Base-by-base conservation (phyloP, 306 rosid species). In the Oemleria cerasiformis region DNA sequence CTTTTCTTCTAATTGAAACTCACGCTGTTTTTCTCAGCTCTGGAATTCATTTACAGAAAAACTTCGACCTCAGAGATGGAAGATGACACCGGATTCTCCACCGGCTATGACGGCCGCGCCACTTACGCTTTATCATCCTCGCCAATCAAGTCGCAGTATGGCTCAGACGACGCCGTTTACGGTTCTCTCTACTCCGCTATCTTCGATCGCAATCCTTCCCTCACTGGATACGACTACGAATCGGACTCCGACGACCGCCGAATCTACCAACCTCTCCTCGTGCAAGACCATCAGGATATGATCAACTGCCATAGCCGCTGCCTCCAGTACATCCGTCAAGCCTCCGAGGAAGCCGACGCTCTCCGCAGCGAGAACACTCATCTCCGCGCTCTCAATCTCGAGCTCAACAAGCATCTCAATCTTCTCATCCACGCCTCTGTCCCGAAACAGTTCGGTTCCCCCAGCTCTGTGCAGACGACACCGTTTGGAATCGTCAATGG, bases 281-380 rank as follows among this genome's bases (percentile, higher is more conserved):
- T 89, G 17, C 93, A 90, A 76, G 90, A 87, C 44, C 97, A 87
- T 75, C 98, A 93, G 77, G 98, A 93, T 53, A 84, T 90, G 94
- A 88, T 93, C 69, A 93, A 93, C 79, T 90, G 97, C 12, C 92
- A 87, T 30, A 88, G 82, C 65, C 86, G 91, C 86, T 88, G 87
- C 72, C 92, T 93, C 67, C 78, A 67, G 73, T 93, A 83, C 44
- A 90, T 93, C 25, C 89, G 84, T 17, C 93, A 84, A 49, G 81
- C 84, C 49, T 78, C 85, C 54, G 86, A 80, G 66, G 96, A 93
- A 78, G 89, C 87, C 4, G 90, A 87, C 43, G 79, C 86, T 74
- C 96, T 93, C 74, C 82, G 83, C 15, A 84, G 66, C 42, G 96
- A 93, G 85, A 93, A 93, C 73, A 74, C 57, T 45, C 88, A 82